Evolutionary conservation across 1,284 basidiomycete species (phyloP).

Genomic region (Mycosarcoma maydis): DNA sequence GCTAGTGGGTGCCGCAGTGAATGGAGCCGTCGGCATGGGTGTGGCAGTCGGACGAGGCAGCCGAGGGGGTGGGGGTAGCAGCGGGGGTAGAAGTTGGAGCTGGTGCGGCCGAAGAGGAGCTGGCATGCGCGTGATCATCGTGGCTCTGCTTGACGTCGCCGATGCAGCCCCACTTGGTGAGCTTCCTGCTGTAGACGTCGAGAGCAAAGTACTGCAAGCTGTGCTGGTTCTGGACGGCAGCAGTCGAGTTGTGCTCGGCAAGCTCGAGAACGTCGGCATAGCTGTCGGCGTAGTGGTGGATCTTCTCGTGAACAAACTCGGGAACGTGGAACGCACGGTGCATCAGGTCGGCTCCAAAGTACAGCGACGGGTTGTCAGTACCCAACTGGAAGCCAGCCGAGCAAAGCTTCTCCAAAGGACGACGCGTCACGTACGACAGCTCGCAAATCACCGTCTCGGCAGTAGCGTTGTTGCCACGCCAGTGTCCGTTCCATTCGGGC

Average conservation of each 20-base stretch:
- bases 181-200: slow-evolving; percentile 67
- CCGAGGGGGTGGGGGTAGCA: background rate
- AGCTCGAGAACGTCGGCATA: slow-evolving; percentile 65
- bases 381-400: slow-evolving; percentile 66
- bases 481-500: slow-evolving; percentile 68
- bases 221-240: slow-evolving; percentile 67
- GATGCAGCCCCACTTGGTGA: slow-evolving; percentile 60
- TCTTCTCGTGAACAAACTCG: slow-evolving; percentile 58
- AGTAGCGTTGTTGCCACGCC: slow-evolving; percentile 69
- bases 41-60: slow-evolving; percentile 24
- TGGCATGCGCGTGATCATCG: background rate
- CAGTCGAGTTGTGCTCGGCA: slow-evolving; percentile 65
- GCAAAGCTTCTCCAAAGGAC: slow-evolving; percentile 56
- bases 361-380: slow-evolving; percentile 42
- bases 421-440: slow-evolving; percentile 42
- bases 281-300: slow-evolving; percentile 67
- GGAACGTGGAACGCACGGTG: slow-evolving; percentile 69
- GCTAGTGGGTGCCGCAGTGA: slow-evolving; percentile 39
- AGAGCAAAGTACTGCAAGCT: slow-evolving; percentile 68
- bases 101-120: background rate
- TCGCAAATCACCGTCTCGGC: slow-evolving; percentile 68
- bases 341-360: slow-evolving; percentile 68
- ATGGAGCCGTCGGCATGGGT: slow-evolving; percentile 39
- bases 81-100: background rate
- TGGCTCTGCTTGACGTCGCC: slow-evolving; percentile 11